Conservation (phyloP, 345 rosid genomes). For the Populus ilicifolia region DNA sequence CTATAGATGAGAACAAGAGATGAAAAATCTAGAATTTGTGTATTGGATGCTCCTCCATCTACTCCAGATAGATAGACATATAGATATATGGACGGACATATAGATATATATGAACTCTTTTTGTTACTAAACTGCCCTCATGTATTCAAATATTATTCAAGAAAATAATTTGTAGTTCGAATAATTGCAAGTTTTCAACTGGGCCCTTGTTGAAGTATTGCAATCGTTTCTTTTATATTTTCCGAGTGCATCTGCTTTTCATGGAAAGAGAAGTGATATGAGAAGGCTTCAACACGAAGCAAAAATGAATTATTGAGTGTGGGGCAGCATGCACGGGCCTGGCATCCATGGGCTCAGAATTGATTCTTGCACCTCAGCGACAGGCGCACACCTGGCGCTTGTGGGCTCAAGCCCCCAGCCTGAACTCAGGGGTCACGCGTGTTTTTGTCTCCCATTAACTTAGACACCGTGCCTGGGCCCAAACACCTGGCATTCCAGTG, state of each 20-base stretch:
- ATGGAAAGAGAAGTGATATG: conserved; percentile 21
- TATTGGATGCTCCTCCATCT: neutral
- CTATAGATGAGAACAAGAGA: neutral
- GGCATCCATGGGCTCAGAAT: too few relatives aligned
- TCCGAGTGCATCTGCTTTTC: conserved; percentile 22
- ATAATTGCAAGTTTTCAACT: conserved; percentile 25
- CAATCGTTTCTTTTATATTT: conserved; percentile 18
- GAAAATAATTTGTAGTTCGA: neutral
- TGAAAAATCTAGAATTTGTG: neutral
- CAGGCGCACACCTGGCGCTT: too few relatives aligned
- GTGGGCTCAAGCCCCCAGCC: too few relatives aligned
- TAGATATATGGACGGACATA: neutral
- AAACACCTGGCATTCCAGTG: too few relatives aligned
- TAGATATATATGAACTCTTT: conserved; percentile 2
- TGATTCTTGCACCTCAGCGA: too few relatives aligned
- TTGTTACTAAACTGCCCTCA: conserved; percentile 24
- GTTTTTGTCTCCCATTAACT: too few relatives aligned
- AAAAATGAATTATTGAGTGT: conserved; percentile 19
- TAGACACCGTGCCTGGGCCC: too few relatives aligned
- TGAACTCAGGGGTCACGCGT: too few relatives aligned
- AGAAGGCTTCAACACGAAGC: conserved; percentile 39
- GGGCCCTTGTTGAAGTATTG: neutral
- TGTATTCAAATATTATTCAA: neutral
- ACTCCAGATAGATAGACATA: neutral
- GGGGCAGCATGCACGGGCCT: neutral